Base-by-base conservation (phyloP, 495 filamentous ascomycete species). In the Penicillium pancosmium region DNA sequence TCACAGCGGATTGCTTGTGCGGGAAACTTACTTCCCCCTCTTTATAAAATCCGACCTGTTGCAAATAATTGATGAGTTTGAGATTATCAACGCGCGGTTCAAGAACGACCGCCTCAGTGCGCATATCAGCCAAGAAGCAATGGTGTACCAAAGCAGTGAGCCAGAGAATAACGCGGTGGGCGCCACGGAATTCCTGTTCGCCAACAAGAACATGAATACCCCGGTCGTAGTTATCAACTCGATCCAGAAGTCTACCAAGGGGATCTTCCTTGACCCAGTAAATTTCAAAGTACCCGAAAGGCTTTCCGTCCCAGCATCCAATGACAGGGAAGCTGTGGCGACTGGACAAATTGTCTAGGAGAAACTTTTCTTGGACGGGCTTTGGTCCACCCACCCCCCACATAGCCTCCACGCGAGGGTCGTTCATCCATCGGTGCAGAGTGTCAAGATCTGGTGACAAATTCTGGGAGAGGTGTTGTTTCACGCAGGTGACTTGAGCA, bases 261-360 rank as follows among this genome's bases (percentile, higher is more conserved):
- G 74, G 73, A 67, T 98, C 95, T 69, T 98, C 94, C 64, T 96
- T 96, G 2, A 94, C 93, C 95, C 95, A 98, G 76, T 98, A 98
- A 40, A 98, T 83, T 77, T 98, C 95, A 67, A 98, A 96, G 65
- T 95, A 98, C 0, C 94, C 94, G 73, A 98, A 98, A 0, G 94
- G 94, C 57, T 93, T 89, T 3, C 91, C 93, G 61, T 96, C 91
- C 92, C 93, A 98, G 76, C 89, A 86, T 33, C 91, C 94, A 62
- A 98, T 93, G 2, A 87, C 90, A 0, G 94, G 95, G 75, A 97
- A 97, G 50, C 85, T 91, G 72, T 97, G 89, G 10, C 78, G 79
- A 31, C 78, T 83, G 11, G 79, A 80, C 41, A 98, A 71, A 15
- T 82, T 87, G 15, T 74, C 72, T 2, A 80, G 69, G 6, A 98